These are phyloP conservation scores for Nepenthes alata DNA, from an alignment of 179 eudicot genomes.

Conservation along the genomic window DNA sequence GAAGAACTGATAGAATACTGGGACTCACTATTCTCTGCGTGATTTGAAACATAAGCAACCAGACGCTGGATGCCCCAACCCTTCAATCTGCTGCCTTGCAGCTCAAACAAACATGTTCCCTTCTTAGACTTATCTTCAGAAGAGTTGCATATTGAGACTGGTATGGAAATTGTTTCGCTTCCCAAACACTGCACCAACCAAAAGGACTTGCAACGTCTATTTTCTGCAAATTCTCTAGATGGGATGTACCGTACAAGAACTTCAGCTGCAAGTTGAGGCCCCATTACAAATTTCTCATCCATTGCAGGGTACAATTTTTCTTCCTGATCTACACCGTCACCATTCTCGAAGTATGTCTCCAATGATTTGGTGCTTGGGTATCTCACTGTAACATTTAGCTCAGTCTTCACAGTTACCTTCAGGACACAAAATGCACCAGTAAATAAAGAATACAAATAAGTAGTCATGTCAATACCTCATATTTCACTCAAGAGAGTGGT, in stretches of 20 bases:
- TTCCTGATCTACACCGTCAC: conserved; percentile 8
- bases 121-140: conserved; percentile 5
- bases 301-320: conserved; percentile 34
- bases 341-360: conserved; percentile 26
- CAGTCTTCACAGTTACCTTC: conserved; percentile 66
- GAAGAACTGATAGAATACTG: not conserved
- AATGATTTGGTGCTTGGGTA: conserved; percentile 62
- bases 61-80: conserved; percentile 25
- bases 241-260: conserved; percentile 42
- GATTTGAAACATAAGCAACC: conserved; percentile 16
- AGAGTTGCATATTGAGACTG: conserved; percentile 4
- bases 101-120: conserved; percentile 15
- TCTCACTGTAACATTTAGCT: conserved; percentile 45
- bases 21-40: not conserved
- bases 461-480: not conserved
- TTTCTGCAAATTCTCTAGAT: conserved; percentile 24
- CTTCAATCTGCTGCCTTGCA: conserved; percentile 14
- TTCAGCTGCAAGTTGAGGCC: conserved; percentile 29
- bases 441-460: not conserved
- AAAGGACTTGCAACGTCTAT: conserved; percentile 30
- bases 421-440: not conserved
- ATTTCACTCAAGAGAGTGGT: too few species aligned
- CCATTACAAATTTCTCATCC: conserved; percentile 67
- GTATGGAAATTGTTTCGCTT: conserved; percentile 4
- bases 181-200: conserved; percentile 28